Evolutionary conservation across 1,284 basidiomycete species (phyloP), one percentile per base, ranked within the genome.

Genomic region (Rhodotorula sp.): DNA sequence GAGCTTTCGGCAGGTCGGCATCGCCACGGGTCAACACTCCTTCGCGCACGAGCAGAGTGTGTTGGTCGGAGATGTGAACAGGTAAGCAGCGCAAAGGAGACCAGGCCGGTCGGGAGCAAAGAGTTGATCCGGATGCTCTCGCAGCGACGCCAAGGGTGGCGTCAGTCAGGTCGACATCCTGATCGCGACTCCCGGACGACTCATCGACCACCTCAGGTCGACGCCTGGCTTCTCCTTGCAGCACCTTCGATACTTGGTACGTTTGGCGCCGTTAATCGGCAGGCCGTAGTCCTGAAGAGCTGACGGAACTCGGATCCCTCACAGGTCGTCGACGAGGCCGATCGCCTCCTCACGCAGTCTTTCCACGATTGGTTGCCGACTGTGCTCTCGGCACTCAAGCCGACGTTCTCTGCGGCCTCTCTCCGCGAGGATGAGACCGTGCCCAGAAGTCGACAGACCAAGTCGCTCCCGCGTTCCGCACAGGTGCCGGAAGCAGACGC

Each of bases 241-340:
- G 78, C 94, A 99, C 81, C 85, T 99, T 39, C 89, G 96, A 39
- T 99, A 94, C 82, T 84, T 99, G 68, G 93, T 92, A 74, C 68
- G 82, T 78, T 43, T 47, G 5, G 20, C 16, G 6, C 10, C 21
- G 39, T 12, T 1, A 23, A 21, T 39, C 43, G 16, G 3, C 14
- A 14, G 16, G 7, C 7, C 47, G 43, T n/a, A 18, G 29, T 5
- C 8, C 23, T 12, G 52, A 54, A n/a, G 52, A 56, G 20, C 23
- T 54, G 20, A 56, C 58, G 69, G 54, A 67, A 14, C 29, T 57
- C 52, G 10, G 29, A 6, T 34, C 64, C 29, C 49, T 34, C 23
- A 4, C 73, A 94, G 92, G 89, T 99, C 26, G 93, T 99, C 68
- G 97, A 99, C 80, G 97, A 99, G 83, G 97, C 97, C 0, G 97